Base-by-base conservation (phyloP, 768 basidiomycete species). In the Podaxis mareebaensis region DNA sequence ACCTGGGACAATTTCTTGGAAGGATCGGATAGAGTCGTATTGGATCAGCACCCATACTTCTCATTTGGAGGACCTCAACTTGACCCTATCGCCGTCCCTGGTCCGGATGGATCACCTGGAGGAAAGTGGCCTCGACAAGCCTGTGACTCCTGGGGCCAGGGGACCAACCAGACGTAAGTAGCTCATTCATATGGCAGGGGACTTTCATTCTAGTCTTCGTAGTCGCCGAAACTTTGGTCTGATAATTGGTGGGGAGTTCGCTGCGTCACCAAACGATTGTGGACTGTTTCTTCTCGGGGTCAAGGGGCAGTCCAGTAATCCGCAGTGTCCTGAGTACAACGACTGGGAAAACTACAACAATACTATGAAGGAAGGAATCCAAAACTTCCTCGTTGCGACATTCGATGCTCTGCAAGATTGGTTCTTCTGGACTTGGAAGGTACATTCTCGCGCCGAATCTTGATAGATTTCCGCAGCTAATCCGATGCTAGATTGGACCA, bases 191-290 rank as follows among this genome's bases (percentile, higher is more conserved):
- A 76, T 74, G 78, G 75, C 15, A 79, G 81, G 59, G 57, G 58
- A 64, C 36, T 65, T 26, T 46, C 39, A 60, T 67, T 46, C 63
- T 38, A 57, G 53, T 24, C 36, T 53, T 30, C 53, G 53, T 67
- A 83, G 81, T 65, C 71, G 79, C 67, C 63, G 67, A 53, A 65
- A 67, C 38, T 92, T 93, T 68, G 94, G 94, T 10, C 74, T 94
- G 44, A 86, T 86, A 13, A 70, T 89, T 26, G 86, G 86, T 0
- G 94, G 92, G 48, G 94, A 96, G 74, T 94, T 89, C 74, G 85
- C 89, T 58, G 80, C 80, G 2, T 88, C 85, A 10, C 81, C 79
- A 67, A 92, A 89, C 69, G 79, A 85, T 58, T 92, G 91, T 68
- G 90, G 72, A 8, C 66, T 77, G 13, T 76, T 72, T 61, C 60